Conservation (phyloP, 1,139 yeast species). For the Pneumocystis sp. region DNA sequence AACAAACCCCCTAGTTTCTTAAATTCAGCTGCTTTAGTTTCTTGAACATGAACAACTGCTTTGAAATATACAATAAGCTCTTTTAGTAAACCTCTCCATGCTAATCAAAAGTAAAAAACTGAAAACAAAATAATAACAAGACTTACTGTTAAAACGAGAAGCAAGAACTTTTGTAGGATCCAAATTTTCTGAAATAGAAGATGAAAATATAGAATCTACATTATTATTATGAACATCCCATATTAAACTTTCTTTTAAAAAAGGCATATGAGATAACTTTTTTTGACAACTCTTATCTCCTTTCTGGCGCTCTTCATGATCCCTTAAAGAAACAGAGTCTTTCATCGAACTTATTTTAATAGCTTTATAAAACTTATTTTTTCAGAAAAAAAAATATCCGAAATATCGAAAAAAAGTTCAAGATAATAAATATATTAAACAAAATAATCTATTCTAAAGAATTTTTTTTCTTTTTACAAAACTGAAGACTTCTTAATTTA, state of each 20-base stretch:
- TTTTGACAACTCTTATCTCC: neutral
- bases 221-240: neutral
- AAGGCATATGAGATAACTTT: neutral
- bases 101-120: neutral
- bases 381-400: neutral
- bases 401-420: neutral
- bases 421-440: neutral
- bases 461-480: slow-evolving; percentile 27
- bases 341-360: neutral
- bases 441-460: slow-evolving; percentile 34
- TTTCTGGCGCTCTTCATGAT: neutral
- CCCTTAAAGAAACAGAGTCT: neutral
- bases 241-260: neutral
- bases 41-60: slow-evolving; percentile 74
- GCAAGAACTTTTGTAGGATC: neutral
- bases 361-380: neutral
- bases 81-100: neutral
- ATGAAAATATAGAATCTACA: neutral
- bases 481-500: slow-evolving; percentile 23
- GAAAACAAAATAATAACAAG: neutral
- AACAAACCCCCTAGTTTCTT: slow-evolving; percentile 37
- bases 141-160: neutral
- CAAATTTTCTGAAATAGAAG: neutral
- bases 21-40: slow-evolving; percentile 74
- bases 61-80: slow-evolving; percentile 38